A percentile compares a stretch with the other conserved stretches of the same genome.
Evolutionary conservation across 140 eudicot species (phyloP).

Genomic region (Flaveria floridana): DNA sequence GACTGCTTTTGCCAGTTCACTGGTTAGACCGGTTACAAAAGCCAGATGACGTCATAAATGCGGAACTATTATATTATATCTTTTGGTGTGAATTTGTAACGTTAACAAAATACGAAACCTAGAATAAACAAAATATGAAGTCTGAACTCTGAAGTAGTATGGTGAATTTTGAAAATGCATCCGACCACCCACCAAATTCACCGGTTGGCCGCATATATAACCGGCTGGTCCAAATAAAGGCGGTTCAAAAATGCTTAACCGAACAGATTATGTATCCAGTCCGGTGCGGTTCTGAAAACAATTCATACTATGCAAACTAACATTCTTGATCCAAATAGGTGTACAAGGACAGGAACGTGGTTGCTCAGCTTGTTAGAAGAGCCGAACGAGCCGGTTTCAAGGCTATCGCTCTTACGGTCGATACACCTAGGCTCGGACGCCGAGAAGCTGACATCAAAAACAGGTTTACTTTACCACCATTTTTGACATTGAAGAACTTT

Average conservation of each 20-base stretch:
- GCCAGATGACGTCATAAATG: no score
- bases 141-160: background rate
- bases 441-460: constrained; percentile 97
- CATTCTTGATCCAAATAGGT: constrained; percentile 41
- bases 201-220: no score
- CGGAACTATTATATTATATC: no score
- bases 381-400: constrained; percentile 96
- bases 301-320: background rate
- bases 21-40: background rate
- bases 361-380: constrained; percentile 90
- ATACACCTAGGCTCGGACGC: constrained; percentile 96
- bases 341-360: constrained; percentile 92
- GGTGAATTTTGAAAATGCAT: no score
- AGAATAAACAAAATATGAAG: no score
- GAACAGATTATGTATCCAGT: background rate
- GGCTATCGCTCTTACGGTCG: constrained; percentile 97
- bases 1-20: background rate
- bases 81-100: no score
- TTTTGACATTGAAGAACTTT: constrained; percentile 88
- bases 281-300: no score
- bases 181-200: background rate
- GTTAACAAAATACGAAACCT: no score
- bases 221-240: background rate
- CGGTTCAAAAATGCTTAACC: background rate
- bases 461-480: constrained; percentile 86